A percentile compares a stretch with the other conserved stretches of the same genome.
These are phyloP conservation scores for Fusarium papillatum DNA, from an alignment of 2,329 filamentous ascomycete species.

Conservation along the genomic window DNA sequence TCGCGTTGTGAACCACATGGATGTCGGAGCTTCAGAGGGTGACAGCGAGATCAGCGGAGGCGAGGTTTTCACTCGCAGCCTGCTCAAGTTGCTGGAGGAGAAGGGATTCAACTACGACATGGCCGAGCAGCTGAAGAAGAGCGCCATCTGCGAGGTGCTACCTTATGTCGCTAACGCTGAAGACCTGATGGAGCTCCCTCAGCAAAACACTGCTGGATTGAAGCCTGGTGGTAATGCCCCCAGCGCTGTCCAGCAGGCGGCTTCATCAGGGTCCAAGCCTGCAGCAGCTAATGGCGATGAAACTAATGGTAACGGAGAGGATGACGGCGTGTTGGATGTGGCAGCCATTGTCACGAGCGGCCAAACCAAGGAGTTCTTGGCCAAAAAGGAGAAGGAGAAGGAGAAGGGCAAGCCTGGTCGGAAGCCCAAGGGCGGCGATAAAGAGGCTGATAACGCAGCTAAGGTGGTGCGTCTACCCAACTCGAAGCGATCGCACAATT, in stretches of 20 bases:
- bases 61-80: constrained; percentile 84
- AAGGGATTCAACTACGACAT: constrained; percentile 75
- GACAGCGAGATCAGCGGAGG: constrained; percentile 77
- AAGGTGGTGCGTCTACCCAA: constrained; percentile 77
- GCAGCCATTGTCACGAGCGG: constrained; percentile 88
- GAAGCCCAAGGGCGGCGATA: constrained; percentile 61
- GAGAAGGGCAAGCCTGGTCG: constrained; percentile 69
- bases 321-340: constrained; percentile 85
- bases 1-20: constrained; percentile 77
- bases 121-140: constrained; percentile 79
- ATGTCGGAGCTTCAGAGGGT: constrained; percentile 68
- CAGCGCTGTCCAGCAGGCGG: constrained; percentile 45
- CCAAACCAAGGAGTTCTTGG: constrained; percentile 85
- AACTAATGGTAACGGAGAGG: constrained; percentile 59
- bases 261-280: constrained; percentile 50
- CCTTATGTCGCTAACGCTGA: constrained; percentile 63
- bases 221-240: constrained; percentile 11
- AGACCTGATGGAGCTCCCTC: constrained; percentile 63
- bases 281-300: constrained; percentile 55
- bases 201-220: constrained; percentile 52
- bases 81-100: constrained; percentile 75
- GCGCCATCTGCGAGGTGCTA: constrained; percentile 75
- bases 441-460: constrained; percentile 67
- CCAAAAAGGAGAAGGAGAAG: constrained; percentile 86
- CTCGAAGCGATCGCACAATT: constrained; percentile 76